A percentile compares a stretch with the other conserved stretches of the same genome.
phyloP scores from a whole-genome alignment of 768 basidiomycete genomes.

The Serendipita sp. region DNA sequence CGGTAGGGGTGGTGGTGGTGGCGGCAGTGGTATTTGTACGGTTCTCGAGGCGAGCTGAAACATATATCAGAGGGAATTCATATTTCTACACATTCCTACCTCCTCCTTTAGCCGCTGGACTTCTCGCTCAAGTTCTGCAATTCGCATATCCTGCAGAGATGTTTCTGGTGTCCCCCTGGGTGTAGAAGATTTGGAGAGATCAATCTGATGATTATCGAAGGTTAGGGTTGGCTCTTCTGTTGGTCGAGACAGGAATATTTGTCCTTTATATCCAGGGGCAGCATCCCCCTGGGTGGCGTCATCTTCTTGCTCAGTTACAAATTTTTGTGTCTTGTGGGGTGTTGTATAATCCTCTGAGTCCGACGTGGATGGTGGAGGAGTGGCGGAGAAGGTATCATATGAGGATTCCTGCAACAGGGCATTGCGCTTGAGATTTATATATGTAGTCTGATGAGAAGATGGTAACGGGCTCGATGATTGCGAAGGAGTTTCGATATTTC shows the following conservation, averaged over 20 bases:
- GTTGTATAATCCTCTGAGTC: background rate
- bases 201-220: too few species aligned
- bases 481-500: background rate
- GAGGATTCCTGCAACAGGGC: background rate
- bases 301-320: too few species aligned
- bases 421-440: background rate
- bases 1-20: slow-evolving; percentile 26
- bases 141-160: slow-evolving; percentile 24
- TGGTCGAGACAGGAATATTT: too few species aligned
- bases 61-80: background rate
- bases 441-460: background rate
- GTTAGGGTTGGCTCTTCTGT: too few species aligned
- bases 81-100: slow-evolving; percentile 20
- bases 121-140: slow-evolving; percentile 49
- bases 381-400: background rate
- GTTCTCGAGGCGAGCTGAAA: slow-evolving; percentile 32
- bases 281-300: too few species aligned
- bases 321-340: too few species aligned
- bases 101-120: slow-evolving; percentile 42
- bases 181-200: too few species aligned
- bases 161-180: background rate
- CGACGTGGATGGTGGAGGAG: background rate
- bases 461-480: background rate
- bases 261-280: too few species aligned
- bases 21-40: slow-evolving; percentile 10